These are phyloP conservation scores for Nemania sp. DNA, from an alignment of 2,329 filamentous ascomycete species.

Conservation along the genomic window DNA sequence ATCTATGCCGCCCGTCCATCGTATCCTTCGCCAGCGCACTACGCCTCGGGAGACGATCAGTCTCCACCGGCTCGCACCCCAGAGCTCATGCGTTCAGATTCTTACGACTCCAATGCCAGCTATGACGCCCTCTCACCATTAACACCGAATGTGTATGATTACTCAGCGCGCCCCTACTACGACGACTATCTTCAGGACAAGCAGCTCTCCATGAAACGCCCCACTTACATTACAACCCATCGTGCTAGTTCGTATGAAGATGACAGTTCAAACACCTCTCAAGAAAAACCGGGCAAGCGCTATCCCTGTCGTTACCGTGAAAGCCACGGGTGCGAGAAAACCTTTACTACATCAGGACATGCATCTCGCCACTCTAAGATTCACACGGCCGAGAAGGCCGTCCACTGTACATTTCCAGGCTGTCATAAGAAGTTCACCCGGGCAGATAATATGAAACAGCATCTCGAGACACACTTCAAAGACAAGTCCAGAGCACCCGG, in stretches of 20 bases:
- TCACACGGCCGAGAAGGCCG: conserved; percentile 83
- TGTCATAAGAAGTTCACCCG: conserved; percentile 86
- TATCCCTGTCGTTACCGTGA: conserved; percentile 81
- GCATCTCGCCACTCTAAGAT: conserved; percentile 88
- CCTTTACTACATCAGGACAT: conserved; percentile 86
- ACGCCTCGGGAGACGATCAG: conserved; percentile 53
- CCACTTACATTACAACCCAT: conserved; percentile 58
- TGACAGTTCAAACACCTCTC: conserved; percentile 59
- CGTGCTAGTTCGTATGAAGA: conserved; percentile 65
- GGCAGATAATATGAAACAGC: conserved; percentile 90
- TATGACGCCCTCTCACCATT: conserved; percentile 67
- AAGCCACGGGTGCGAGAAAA: conserved; percentile 78
- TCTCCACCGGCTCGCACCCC: conserved; percentile 66
- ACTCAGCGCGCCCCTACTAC: conserved; percentile 53
- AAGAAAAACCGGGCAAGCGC: conserved; percentile 69
- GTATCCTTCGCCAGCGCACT: conserved; percentile 55
- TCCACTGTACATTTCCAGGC: conserved; percentile 73
- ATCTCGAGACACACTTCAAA: conserved; percentile 80
- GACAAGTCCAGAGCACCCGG: conserved; percentile 64
- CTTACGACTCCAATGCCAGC: conserved; percentile 70
- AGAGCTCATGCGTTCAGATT: conserved; percentile 69
- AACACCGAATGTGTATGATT: conserved; percentile 64
- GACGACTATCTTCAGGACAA: conserved; percentile 53
- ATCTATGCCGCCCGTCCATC: conserved; percentile 51
- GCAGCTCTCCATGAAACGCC: conserved; percentile 55